Conservation (phyloP, 192 early-diverging fungal species). For the Backusella circina region DNA sequence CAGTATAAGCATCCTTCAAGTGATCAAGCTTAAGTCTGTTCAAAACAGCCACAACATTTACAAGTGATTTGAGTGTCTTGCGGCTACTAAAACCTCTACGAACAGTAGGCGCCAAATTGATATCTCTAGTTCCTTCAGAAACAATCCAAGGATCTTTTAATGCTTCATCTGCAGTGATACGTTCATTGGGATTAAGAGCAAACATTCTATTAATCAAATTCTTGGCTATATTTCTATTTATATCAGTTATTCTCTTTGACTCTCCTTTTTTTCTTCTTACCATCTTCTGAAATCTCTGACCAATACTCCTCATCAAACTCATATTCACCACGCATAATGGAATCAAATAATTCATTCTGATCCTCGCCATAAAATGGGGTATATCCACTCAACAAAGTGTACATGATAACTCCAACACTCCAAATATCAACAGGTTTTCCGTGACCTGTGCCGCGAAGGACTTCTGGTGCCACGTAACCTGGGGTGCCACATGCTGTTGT, state of each 20-base stretch:
- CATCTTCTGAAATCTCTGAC: slow-evolving; percentile 71
- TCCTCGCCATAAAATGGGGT: slow-evolving; percentile 63
- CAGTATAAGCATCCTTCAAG: not conserved
- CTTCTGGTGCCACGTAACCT: slow-evolving; percentile 67
- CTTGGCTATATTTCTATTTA: slow-evolving; percentile 43
- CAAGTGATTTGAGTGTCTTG: slow-evolving; percentile 10
- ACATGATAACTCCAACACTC: slow-evolving; percentile 69
- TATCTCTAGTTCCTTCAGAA: slow-evolving; percentile 25
- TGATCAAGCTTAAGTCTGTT: not conserved
- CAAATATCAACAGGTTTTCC: slow-evolving; percentile 70
- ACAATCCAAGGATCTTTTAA: slow-evolving; percentile 82
- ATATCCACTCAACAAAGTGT: slow-evolving; percentile 75
- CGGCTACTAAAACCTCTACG: slow-evolving; percentile 9
- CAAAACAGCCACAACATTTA: not conserved
- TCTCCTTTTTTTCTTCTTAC: slow-evolving; percentile 3
- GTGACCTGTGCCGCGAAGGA: slow-evolving; percentile 57
- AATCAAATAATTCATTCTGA: slow-evolving; percentile 54
- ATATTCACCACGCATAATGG: slow-evolving; percentile 61
- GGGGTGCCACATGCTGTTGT: slow-evolving; percentile 66
- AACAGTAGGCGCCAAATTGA: slow-evolving; percentile 8
- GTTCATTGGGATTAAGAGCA: slow-evolving; percentile 59
- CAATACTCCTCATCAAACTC: slow-evolving; percentile 67
- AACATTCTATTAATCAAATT: slow-evolving; percentile 67
- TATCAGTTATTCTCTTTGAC: not conserved
- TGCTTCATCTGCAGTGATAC: slow-evolving; percentile 78